Evolutionary conservation across 495 filamentous ascomycete genomes (phyloP).

Genomic region (Parathielavia hyrcaniae): DNA sequence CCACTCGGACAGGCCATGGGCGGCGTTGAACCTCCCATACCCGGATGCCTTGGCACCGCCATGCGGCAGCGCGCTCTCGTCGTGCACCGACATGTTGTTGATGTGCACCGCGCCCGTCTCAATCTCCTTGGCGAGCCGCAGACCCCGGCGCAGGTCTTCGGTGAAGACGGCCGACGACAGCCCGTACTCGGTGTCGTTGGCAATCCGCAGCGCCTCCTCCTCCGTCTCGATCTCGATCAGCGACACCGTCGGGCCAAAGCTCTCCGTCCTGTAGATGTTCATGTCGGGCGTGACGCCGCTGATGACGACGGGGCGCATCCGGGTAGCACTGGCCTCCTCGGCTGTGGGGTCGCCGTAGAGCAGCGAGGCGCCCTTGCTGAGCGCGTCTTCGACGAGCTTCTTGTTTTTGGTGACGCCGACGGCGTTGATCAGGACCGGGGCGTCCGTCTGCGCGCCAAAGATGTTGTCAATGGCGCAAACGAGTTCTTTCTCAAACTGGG

Average conservation of each 20-base stretch:
- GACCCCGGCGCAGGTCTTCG: conserved; percentile 63
- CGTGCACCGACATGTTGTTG: conserved; percentile 78
- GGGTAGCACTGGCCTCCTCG: conserved; percentile 44
- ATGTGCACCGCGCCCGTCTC: conserved; percentile 85
- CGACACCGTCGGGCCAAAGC: conserved; percentile 72
- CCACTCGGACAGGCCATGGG: conserved; percentile 61
- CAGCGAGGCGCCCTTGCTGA: conserved; percentile 61
- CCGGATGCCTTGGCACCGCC: conserved; percentile 82
- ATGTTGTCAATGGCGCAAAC: conserved; percentile 46
- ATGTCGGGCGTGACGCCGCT: conserved; percentile 66
- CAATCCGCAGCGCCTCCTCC: conserved; percentile 66
- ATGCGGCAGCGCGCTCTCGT: conserved; percentile 72
- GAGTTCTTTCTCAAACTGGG: conserved; percentile 59
- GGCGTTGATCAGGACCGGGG: conserved; percentile 55
- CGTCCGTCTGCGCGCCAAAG: conserved; percentile 46
- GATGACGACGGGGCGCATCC: conserved; percentile 68
- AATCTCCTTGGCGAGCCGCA: conserved; percentile 67
- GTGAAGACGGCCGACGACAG: conserved; percentile 86
- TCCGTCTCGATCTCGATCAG: conserved; percentile 52
- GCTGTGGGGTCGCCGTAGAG: conserved; percentile 50
- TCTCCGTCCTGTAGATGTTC: conserved; percentile 76
- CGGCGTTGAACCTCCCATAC: conserved; percentile 58
- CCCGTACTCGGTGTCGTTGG: conserved; percentile 79
- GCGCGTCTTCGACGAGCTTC: conserved; percentile 58
- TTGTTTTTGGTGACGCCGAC: conserved; percentile 61